Conservation (phyloP, 768 basidiomycete genomes). For the Boletus pseudopeckii region DNA sequence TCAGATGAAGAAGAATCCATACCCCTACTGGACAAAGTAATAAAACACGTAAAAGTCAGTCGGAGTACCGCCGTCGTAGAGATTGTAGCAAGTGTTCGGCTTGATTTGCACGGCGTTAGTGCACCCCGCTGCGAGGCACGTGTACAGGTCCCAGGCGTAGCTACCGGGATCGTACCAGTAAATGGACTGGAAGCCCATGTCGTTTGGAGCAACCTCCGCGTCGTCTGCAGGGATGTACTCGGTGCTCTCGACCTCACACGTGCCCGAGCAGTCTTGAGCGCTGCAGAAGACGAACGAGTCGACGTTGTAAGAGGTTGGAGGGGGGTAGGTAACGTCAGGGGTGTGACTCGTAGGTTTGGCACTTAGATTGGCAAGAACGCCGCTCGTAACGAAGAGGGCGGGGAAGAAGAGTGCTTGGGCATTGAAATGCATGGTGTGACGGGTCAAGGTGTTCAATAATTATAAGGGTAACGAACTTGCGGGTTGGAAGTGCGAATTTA, state of each 20-base stretch:
- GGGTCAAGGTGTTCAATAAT: neutral
- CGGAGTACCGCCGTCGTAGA: neutral
- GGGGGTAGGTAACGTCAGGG: neutral
- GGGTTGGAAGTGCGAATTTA: too few species aligned
- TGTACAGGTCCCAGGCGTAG: neutral
- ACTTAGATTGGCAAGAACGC: neutral
- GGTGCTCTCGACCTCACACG: neutral
- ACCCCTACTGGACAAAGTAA: neutral
- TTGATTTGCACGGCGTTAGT: neutral
- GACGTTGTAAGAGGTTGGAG: neutral
- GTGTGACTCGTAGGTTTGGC: neutral
- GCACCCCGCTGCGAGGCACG: neutral
- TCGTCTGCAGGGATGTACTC: neutral
- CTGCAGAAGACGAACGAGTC: neutral
- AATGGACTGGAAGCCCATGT: neutral
- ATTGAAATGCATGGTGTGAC: neutral
- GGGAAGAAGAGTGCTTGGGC: neutral
- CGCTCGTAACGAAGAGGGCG: neutral
- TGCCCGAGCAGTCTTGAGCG: neutral
- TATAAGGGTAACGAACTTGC: neutral
- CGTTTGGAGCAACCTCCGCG: neutral
- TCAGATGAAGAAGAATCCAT: neutral
- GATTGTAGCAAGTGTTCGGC: neutral
- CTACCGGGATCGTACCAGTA: neutral
- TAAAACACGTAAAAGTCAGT: neutral